These are phyloP conservation scores for Pleurotus eryngii DNA, from an alignment of 768 basidiomycete genomes.

Conservation along the genomic window DNA sequence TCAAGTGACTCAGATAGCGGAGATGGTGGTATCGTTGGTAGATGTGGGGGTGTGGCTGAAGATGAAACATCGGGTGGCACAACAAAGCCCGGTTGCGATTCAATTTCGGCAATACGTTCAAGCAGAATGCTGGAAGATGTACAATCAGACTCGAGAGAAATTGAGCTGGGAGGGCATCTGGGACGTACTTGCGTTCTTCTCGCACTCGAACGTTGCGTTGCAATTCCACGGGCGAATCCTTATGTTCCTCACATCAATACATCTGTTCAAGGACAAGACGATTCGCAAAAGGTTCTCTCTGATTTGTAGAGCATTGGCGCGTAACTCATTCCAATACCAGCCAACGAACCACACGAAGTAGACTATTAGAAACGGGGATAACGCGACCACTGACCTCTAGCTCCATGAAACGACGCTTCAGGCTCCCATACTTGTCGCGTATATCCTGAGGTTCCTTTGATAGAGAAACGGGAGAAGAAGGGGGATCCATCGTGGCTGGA, in stretches of 20 bases:
- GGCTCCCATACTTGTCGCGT: conserved; percentile 57
- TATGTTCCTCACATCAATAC: conserved; percentile 48
- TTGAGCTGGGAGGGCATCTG: neutral
- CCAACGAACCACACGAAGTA: neutral
- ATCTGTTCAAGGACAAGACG: conserved; percentile 16
- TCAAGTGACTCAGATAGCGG: neutral
- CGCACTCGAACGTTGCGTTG: conserved; percentile 55
- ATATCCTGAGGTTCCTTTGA: conserved; percentile 42
- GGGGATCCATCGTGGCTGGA: too few relatives aligned
- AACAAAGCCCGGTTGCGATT: conserved; percentile 33
- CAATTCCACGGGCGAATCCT: conserved; percentile 55
- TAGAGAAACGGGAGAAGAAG: neutral
- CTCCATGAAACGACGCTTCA: conserved; percentile 65
- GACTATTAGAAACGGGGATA: conserved; percentile 18
- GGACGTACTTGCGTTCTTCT: conserved; percentile 59
- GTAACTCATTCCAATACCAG: neutral
- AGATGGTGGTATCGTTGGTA: conserved; percentile 7
- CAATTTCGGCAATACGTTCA: conserved; percentile 61
- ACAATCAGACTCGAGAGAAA: conserved; percentile 8
- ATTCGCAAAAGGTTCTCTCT: conserved; percentile 19
- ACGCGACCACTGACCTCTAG: conserved; percentile 52
- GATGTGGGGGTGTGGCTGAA: conserved; percentile 9
- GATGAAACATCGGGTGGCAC: conserved; percentile 18
- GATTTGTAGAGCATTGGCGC: neutral
- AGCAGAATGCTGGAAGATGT: conserved; percentile 40